phyloP scores from a whole-genome alignment of 148 eudicot genomes.

The Spergularia bocconei region DNA sequence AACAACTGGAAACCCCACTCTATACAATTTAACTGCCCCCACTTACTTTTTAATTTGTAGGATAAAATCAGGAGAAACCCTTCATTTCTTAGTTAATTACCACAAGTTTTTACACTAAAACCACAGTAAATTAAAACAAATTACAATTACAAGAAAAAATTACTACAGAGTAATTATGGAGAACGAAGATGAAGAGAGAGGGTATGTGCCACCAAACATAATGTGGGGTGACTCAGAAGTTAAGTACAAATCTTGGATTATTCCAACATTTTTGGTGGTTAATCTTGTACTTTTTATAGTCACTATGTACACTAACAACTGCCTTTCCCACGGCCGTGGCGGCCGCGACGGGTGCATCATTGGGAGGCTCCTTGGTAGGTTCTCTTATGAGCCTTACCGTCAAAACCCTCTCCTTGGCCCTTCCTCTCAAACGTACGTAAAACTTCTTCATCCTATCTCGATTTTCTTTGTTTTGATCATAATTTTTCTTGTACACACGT shows the following conservation, averaged over 20 bases:
- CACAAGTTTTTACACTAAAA: background rate
- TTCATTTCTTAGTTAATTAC: background rate
- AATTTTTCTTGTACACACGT: background rate
- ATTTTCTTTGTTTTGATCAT: background rate
- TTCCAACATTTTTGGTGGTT: conserved; percentile 49
- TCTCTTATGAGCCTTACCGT: conserved; percentile 58
- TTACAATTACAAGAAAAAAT: background rate
- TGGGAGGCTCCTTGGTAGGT: conserved; percentile 53
- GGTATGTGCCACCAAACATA: background rate
- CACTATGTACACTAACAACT: conserved; percentile 56
- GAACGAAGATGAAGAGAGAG: conserved; percentile 11
- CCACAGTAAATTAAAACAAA: background rate
- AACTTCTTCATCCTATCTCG: background rate
- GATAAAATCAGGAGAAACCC: background rate
- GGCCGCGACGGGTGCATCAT: conserved; percentile 42
- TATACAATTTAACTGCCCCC: background rate
- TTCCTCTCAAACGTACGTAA: conserved; percentile 47
- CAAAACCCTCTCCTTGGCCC: conserved; percentile 74
- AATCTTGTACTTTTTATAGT: conserved; percentile 55
- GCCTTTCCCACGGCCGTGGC: conserved; percentile 38
- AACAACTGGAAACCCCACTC: background rate
- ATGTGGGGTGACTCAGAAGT: conserved; percentile 27
- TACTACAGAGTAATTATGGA: background rate
- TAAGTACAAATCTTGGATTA: conserved; percentile 64
- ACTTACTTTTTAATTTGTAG: background rate